Evolutionary conservation across 805 yeast genomes (phyloP), one percentile per base, ranked within the genome.

Genomic region (Sugiyamaella qingdaonensis): DNA sequence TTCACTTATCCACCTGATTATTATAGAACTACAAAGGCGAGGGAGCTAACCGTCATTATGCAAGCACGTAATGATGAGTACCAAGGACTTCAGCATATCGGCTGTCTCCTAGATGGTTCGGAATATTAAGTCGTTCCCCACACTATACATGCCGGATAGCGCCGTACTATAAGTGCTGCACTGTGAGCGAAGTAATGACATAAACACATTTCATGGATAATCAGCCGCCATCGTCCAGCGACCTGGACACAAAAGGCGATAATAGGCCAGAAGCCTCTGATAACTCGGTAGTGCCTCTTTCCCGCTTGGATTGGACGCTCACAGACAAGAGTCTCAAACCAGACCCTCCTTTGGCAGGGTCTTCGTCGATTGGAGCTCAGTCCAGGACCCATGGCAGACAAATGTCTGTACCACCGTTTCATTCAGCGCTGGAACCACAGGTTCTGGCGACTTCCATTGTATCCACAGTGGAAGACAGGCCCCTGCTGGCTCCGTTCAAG

Each of bases 401-500:
- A 21, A 13, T 16, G 16, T 39, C 43, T 7, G 13, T 39, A 7
- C 43, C 43, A n/a, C 43, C 43, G 4, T 11, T 11, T 39, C 43
- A 39, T 39, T 16, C 24, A 5, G 8, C 21, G 24, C 43, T 16
- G 9, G 43, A 39, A 3, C 21, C 43, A 4, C 43, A 39, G 13
- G 13, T 19, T 13, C 43, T 7, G 5, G 14, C 43, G 19, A 39
- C 43, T 10, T 39, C 43, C 8, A 39, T 39, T 10, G 43, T 39
- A 5, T 39, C 43, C 4, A 10, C 21, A 19, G 48, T 45, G 18
- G 36, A 45, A 10, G 48, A 45, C 9, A 16, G 48, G 13, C 48
- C 48, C 4, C 37, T 45, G 16, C 27, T 45, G 24, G 48, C 48
- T 19, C 48, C 48, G 10, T 45, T 45, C 37, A 45, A 45, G 24